Percentiles rank a stretch among this genome's conserved stretches.
Evolutionary conservation across 352 stramenopile genomes (phyloP).

Genomic region (Phytophthora citrophthora): DNA sequence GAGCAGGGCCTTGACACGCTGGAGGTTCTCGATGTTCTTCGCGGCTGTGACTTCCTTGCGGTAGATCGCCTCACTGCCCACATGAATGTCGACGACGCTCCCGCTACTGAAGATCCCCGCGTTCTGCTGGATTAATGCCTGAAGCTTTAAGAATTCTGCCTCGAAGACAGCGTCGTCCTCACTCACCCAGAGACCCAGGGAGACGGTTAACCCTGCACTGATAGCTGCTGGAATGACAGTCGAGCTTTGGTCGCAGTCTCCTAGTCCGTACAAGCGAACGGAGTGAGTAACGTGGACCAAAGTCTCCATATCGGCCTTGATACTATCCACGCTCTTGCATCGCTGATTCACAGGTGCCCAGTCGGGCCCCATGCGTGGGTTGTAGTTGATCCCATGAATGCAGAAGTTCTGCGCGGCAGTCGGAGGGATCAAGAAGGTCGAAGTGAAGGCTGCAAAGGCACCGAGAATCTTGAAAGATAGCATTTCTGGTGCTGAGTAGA

Average conservation of each 20-base stretch:
- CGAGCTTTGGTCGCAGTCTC: slow-evolving; percentile 58
- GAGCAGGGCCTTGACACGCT: slow-evolving; percentile 47
- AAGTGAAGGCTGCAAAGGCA: slow-evolving; percentile 7
- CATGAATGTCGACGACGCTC: slow-evolving; percentile 61
- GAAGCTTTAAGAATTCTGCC: slow-evolving; percentile 45
- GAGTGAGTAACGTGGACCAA: slow-evolving; percentile 47
- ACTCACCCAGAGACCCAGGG: slow-evolving; percentile 73
- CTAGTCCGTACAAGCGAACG: slow-evolving; percentile 66
- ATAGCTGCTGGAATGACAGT: slow-evolving; percentile 54
- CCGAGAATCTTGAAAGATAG: slow-evolving; percentile 31
- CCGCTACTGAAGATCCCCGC: slow-evolving; percentile 24
- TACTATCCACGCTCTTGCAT: slow-evolving; percentile 53
- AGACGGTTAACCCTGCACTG: slow-evolving; percentile 51
- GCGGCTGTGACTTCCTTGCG: slow-evolving; percentile 57
- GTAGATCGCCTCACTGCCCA: slow-evolving; percentile 76
- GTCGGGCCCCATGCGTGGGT: slow-evolving; percentile 56
- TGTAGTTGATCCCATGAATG: slow-evolving; percentile 78
- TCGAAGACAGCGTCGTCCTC: slow-evolving; percentile 41
- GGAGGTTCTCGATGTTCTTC: slow-evolving; percentile 49
- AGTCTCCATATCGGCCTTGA: slow-evolving; percentile 51
- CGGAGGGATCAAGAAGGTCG: slow-evolving; percentile 3
- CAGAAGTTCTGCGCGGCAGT: slow-evolving; percentile 33
- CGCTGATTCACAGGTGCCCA: slow-evolving; percentile 45
- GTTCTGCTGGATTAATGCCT: slow-evolving; percentile 39
- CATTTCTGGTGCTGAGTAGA: slow-evolving; percentile 21